These are phyloP conservation scores for Pseudognaphalium luteoalbum DNA, from an alignment of 129 eudicot species.

Conservation along the genomic window DNA sequence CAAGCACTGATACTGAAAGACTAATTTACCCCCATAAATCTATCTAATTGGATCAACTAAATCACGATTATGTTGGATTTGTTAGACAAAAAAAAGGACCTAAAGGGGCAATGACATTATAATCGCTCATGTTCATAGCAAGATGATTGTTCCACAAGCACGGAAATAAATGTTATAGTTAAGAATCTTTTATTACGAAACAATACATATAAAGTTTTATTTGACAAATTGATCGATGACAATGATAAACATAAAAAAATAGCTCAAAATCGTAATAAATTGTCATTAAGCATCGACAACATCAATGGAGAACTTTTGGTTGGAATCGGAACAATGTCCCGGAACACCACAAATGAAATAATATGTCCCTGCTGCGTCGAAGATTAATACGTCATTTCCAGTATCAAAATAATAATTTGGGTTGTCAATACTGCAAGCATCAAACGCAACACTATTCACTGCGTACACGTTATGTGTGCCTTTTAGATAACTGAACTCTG, in stretches of 20 bases:
- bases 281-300: constrained; percentile 3
- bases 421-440: constrained; percentile 30
- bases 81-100: background rate
- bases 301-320: constrained; percentile 35
- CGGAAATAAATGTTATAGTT: background rate
- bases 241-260: background rate
- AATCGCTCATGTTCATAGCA: background rate
- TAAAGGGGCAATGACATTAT: constrained; percentile 3
- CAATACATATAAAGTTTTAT: background rate
- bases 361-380: background rate
- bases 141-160: background rate
- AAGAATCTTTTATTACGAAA: background rate
- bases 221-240: background rate
- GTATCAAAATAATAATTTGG: background rate
- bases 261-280: background rate
- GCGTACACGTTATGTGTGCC: constrained; percentile 36
- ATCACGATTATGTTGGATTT: too few species aligned
- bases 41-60: too few species aligned
- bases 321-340: constrained; percentile 29
- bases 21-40: too few species aligned
- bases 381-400: background rate
- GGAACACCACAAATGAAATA: too few species aligned
- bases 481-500: constrained; percentile 39
- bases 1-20: too few species aligned
- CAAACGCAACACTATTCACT: constrained; percentile 24